A percentile compares a stretch with the other conserved stretches of the same genome.
These are phyloP conservation scores for Amaranthus tricolor DNA, from an alignment of 179 eudicot species.

Conservation along the genomic window DNA sequence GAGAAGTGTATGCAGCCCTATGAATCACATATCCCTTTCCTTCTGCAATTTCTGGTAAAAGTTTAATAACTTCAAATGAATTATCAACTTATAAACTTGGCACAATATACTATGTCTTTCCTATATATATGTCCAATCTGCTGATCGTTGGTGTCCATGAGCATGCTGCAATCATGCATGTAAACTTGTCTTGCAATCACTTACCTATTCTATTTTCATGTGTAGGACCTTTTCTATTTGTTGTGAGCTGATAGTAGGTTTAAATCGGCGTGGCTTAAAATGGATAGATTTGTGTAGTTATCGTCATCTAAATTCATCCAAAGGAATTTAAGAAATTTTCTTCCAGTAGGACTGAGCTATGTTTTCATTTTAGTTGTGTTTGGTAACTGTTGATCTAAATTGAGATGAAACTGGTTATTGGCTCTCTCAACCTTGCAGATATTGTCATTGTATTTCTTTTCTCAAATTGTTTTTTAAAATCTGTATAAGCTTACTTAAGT, in stretches of 20 bases:
- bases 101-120: background rate
- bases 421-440: background rate
- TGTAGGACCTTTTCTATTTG: background rate
- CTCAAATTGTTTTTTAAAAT: background rate
- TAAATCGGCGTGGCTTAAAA: background rate
- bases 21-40: conserved; percentile 96
- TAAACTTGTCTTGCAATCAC: background rate
- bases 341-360: background rate
- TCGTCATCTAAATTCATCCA: background rate
- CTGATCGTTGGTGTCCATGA: background rate
- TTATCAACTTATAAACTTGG: background rate
- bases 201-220: background rate
- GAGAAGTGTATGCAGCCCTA: conserved; percentile 83
- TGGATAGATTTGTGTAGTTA: background rate
- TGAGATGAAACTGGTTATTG: background rate
- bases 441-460: background rate
- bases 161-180: background rate
- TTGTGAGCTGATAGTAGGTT: background rate
- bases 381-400: background rate
- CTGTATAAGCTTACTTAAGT: background rate
- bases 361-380: background rate
- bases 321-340: background rate
- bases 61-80: background rate
- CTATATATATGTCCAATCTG: background rate
- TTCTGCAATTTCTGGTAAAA: conserved; percentile 89